Conservation (phyloP, 768 basidiomycete species). For the Mycena filopes region DNA sequence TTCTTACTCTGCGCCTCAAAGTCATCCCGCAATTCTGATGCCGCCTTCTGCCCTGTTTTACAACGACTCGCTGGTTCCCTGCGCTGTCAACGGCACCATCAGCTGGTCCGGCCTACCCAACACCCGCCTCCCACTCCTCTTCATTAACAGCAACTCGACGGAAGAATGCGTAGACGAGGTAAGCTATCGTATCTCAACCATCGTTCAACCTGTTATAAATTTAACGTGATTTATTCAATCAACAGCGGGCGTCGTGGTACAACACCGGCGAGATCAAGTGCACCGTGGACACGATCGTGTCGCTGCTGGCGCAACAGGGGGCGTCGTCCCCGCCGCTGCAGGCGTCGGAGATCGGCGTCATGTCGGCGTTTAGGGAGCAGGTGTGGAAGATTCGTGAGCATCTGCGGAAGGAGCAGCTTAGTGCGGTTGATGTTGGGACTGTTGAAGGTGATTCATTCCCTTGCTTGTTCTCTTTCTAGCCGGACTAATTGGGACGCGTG, state of each 20-base stretch:
- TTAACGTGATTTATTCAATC: too few species aligned
- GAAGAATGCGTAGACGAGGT: conserved; percentile 63
- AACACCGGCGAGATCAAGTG: conserved; percentile 58
- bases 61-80: conserved; percentile 58
- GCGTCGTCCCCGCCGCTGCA: conserved; percentile 52
- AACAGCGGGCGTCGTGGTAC: conserved; percentile 61
- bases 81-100: conserved; percentile 54
- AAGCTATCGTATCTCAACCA: too few species aligned
- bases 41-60: conserved; percentile 66
- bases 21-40: conserved; percentile 65
- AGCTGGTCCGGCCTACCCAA: conserved; percentile 54
- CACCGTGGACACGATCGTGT: conserved; percentile 51
- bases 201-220: too few species aligned
- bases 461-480: neutral
- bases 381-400: conserved; percentile 61
- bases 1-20: conserved; percentile 29
- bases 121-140: conserved; percentile 53
- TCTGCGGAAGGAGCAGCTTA: conserved; percentile 52
- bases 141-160: conserved; percentile 51
- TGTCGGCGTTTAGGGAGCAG: conserved; percentile 65
- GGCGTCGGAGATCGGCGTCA: conserved; percentile 57
- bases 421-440: conserved; percentile 61
- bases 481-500: too few species aligned
- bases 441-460: conserved; percentile 51
- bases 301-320: conserved; percentile 49